Conservation (phyloP, 208 protist species). For the Trypanosoma cruzi region DNA sequence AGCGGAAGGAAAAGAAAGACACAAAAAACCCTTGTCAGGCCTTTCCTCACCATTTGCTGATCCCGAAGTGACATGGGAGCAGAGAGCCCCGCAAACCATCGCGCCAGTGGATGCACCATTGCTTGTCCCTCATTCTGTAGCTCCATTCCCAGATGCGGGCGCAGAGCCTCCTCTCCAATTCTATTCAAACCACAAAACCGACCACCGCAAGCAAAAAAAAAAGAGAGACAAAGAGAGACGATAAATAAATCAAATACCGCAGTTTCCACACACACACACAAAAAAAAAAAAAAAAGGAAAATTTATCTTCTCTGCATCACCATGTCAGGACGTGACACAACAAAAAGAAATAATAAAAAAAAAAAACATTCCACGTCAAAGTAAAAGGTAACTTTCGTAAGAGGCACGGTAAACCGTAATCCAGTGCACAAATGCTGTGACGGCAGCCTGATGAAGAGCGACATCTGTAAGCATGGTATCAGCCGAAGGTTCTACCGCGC, state of each 20-base stretch:
- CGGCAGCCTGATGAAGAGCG: slow-evolving; percentile 28
- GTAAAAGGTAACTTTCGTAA: slow-evolving; percentile 33
- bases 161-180: neutral
- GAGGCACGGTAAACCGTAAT: slow-evolving; percentile 54
- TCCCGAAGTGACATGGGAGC: slow-evolving; percentile 84
- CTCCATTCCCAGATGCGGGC: slow-evolving; percentile 5
- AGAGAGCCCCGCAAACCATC: slow-evolving; percentile 56
- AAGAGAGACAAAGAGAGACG: neutral
- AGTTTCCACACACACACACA: neutral
- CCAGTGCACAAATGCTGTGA: slow-evolving; percentile 58
- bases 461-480: slow-evolving; percentile 17
- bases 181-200: neutral
- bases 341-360: slow-evolving; percentile 1
- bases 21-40: slow-evolving; percentile 46
- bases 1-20: slow-evolving; percentile 50
- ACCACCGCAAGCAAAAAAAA: neutral
- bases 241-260: neutral
- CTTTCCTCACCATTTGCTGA: slow-evolving; percentile 40
- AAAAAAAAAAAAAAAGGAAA: slow-evolving; percentile 26
- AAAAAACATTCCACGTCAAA: neutral
- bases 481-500: slow-evolving; percentile 3
- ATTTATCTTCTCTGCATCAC: no score
- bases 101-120: slow-evolving; percentile 59
- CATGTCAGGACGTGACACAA: slow-evolving; percentile 19
- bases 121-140: neutral